phyloP scores from a whole-genome alignment of 1,284 basidiomycete genomes.

The Boletellus deceptivus region DNA sequence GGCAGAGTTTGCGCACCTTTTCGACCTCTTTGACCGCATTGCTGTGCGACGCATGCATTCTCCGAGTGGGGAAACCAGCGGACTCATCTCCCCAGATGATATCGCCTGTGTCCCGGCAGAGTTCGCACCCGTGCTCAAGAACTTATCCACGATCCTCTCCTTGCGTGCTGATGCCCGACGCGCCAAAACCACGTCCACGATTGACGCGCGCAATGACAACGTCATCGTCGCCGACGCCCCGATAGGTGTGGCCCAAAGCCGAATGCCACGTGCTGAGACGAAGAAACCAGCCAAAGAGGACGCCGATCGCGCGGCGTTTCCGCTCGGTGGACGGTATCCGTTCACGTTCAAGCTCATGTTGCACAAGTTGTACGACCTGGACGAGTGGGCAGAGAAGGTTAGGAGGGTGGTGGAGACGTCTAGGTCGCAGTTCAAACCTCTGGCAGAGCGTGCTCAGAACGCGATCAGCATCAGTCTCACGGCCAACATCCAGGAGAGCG shows the following conservation, averaged over 20 bases:
- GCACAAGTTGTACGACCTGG: conserved; percentile 58
- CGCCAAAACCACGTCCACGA: conserved; percentile 14
- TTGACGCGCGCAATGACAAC: conserved; percentile 26
- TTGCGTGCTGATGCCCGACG: conserved; percentile 24
- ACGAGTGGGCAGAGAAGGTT: conserved; percentile 60
- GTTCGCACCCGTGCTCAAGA: conserved; percentile 46
- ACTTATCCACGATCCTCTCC: conserved; percentile 40
- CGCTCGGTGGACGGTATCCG: conserved; percentile 43
- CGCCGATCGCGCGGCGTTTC: conserved; percentile 39
- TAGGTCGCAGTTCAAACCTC: conserved; percentile 50
- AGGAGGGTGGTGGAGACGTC: conserved; percentile 53
- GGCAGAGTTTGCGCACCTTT: conserved; percentile 51
- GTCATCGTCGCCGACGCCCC: conserved; percentile 24
- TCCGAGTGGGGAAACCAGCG: conserved; percentile 11
- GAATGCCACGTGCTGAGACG: not conserved
- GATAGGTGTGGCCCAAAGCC: not conserved
- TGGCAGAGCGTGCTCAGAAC: conserved; percentile 38
- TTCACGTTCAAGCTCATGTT: conserved; percentile 68
- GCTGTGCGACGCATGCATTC: conserved; percentile 39
- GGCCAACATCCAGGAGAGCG: conserved; percentile 22
- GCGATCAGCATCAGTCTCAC: conserved; percentile 14
- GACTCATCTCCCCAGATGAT: conserved; percentile 32
- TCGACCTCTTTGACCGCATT: conserved; percentile 53
- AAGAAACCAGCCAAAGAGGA: conserved; percentile 14
- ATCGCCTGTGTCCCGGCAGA: conserved; percentile 40